Evolutionary conservation across 2,329 filamentous ascomycete genomes (phyloP).

Genomic region (Phoma sp.): DNA sequence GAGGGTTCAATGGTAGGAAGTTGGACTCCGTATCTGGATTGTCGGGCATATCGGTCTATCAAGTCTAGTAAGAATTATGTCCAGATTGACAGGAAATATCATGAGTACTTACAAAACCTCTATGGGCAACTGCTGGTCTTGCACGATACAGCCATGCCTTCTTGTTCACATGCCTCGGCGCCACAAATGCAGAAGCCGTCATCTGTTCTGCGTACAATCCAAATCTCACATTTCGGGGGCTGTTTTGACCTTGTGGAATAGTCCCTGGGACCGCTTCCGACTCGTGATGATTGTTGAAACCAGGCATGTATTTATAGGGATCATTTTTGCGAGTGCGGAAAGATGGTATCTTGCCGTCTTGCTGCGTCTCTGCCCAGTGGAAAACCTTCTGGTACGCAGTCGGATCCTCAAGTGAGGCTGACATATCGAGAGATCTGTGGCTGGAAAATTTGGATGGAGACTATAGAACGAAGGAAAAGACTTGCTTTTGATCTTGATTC

Average conservation of each 20-base stretch:
- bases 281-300: constrained; percentile 49
- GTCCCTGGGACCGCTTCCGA: constrained; percentile 53
- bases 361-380: constrained; percentile 48
- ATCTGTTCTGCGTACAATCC: constrained; percentile 56
- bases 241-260: constrained; percentile 41
- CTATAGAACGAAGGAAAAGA: no score
- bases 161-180: constrained; percentile 50
- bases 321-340: constrained; percentile 47
- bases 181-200: constrained; percentile 53
- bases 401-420: no score
- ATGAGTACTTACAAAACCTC: constrained; percentile 22
- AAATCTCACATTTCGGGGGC: constrained; percentile 28
- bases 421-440: no score
- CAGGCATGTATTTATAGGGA: constrained; percentile 47
- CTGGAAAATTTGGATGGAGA: no score
- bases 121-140: constrained; percentile 52
- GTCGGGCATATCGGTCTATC: constrained; percentile 30
- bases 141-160: constrained; percentile 55
- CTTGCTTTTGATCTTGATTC: no score
- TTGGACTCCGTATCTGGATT: constrained; percentile 30
- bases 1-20: neutral
- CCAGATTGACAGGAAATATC: no score
- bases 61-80: no score
- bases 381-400: constrained; percentile 38
- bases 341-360: constrained; percentile 16